phyloP scores from a whole-genome alignment of 148 eudicot genomes.

The Rhododendron molle region DNA sequence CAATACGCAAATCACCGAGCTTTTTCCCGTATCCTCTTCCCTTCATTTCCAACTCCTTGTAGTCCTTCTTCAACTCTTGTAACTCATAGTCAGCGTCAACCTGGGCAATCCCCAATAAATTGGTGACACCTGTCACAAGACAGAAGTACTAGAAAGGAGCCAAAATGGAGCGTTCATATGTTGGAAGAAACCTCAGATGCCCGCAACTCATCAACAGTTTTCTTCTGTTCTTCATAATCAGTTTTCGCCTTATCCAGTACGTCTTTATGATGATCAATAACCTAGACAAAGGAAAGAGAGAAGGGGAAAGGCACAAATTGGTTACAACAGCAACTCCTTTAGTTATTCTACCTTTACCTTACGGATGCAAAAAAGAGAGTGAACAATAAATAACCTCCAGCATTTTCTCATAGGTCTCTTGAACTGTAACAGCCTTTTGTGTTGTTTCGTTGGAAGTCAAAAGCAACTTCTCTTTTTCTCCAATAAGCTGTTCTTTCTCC shows the following conservation, averaged over 20 bases:
- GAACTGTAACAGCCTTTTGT: conserved; percentile 70
- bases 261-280: conserved; percentile 75
- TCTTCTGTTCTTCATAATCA: conserved; percentile 69
- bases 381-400: conserved; percentile 48
- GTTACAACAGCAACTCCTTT: not conserved
- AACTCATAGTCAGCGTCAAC: conserved; percentile 93
- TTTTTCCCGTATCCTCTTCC: conserved; percentile 74
- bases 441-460: conserved; percentile 65
- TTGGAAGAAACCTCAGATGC: conserved; percentile 68
- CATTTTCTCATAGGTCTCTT: conserved; percentile 67
- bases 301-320: not conserved
- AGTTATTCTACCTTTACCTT: not conserved
- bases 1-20: conserved; percentile 65
- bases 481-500: conserved; percentile 60
- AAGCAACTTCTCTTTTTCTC: conserved; percentile 53
- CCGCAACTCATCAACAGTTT: conserved; percentile 70
- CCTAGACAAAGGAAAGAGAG: conserved; percentile 30
- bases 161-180: not conserved
- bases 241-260: conserved; percentile 74
- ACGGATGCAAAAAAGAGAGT: not conserved
- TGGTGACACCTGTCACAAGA: not conserved
- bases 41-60: conserved; percentile 78
- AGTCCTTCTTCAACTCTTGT: conserved; percentile 76
- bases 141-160: not conserved
- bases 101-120: conserved; percentile 32